These are phyloP conservation scores for Acacia melanoxylon DNA, from an alignment of 306 rosid genomes.

Conservation along the genomic window DNA sequence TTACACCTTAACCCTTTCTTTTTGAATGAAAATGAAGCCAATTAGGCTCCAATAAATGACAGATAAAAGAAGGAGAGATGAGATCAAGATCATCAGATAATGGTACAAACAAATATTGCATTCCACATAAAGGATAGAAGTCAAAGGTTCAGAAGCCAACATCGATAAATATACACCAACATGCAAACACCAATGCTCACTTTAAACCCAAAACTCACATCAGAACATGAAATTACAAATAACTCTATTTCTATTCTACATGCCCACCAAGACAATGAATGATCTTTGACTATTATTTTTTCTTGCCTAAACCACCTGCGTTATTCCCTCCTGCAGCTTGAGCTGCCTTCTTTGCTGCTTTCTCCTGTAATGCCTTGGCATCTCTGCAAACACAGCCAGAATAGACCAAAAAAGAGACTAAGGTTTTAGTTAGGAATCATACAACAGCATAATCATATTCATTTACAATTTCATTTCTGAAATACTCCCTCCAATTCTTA, in stretches of 20 bases:
- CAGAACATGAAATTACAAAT: slow-evolving; percentile 27
- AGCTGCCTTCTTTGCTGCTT: slow-evolving; percentile 56
- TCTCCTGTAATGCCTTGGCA: slow-evolving; percentile 70
- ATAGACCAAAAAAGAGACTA: neutral
- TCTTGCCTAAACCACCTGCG: slow-evolving; percentile 42
- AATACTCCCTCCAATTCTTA: too few species aligned
- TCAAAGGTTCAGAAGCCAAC: slow-evolving; percentile 33
- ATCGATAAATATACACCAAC: slow-evolving; percentile 29
- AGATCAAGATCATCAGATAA: slow-evolving; percentile 4
- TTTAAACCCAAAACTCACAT: slow-evolving; percentile 30
- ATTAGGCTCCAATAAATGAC: neutral
- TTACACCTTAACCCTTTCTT: too few species aligned
- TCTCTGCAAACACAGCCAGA: slow-evolving; percentile 39
- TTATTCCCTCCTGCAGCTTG: slow-evolving; percentile 48
- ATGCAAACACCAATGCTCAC: neutral
- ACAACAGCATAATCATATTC: neutral
- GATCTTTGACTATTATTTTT: slow-evolving; percentile 11
- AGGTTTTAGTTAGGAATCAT: neutral
- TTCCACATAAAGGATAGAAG: slow-evolving; percentile 29
- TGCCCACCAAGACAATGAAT: neutral
- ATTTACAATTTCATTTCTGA: neutral
- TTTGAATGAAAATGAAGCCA: too few species aligned
- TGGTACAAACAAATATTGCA: slow-evolving; percentile 12
- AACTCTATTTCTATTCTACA: neutral
- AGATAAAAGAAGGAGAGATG: neutral